Evolutionary conservation across 2,329 filamentous ascomycete species (phyloP), one percentile per base, ranked within the genome.

Genomic region (Fusarium robinianum): DNA sequence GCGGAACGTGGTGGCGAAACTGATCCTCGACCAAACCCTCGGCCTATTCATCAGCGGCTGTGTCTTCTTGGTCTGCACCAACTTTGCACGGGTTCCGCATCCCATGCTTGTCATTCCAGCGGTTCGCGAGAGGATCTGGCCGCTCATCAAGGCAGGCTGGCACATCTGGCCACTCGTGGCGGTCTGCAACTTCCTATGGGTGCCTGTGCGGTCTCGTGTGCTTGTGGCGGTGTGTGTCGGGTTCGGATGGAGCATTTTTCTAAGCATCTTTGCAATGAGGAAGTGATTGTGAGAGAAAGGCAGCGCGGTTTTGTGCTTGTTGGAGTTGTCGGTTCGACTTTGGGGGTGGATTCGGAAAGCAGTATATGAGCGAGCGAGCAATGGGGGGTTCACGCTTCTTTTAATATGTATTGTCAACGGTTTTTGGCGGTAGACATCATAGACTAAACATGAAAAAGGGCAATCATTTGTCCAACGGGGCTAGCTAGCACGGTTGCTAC

Each of bases 211-310:
- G 9, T 67, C 64, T 10, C 45, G 67, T 10, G 67, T 68, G 14
- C 54, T 69, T 17, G 67, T 69, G 3, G 63, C 63, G 1, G 65
- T 67, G 14, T 65, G 62, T 40, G 62, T 69, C 21, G 67, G 67
- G 3, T 69, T 69, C 14, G 57, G 64, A 2, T 69, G 67, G 67
- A 69, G 65, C 35, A 67, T 69, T 18, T 69, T 68, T 29, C 46
- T 69, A 21, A 68, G 65, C 12, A 54, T 68, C 9, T 67, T 67
- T 27, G 58, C 65, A 5, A 63, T 62, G 46, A 48, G 51, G 38
- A 58, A 53, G 26, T 40, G 21, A 48, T 11, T 3, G 7, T 16
- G n/a, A 2, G 2, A 5, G 22, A 14, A 22, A 26, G 8, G 23
- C 12, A 27, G n/a, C n/a, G 26, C 21, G n/a, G 8, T 25, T 17